Evolutionary conservation across 2,329 filamentous ascomycete species (phyloP), one percentile per base, ranked within the genome.

Genomic region (Colletotrichum nymphaeae): DNA sequence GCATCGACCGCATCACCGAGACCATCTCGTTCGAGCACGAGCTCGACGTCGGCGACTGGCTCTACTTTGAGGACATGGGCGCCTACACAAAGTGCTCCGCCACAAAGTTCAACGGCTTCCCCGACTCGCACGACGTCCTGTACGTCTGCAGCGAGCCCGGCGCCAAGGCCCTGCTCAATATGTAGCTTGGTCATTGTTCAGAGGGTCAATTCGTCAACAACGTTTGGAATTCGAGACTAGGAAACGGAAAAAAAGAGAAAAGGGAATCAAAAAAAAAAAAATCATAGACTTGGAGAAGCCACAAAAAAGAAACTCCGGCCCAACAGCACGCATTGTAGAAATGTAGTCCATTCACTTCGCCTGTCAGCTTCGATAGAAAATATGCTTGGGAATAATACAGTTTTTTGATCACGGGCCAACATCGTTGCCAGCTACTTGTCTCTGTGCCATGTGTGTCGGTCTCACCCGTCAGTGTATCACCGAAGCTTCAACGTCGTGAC

Each of bases 11-110:
- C 82, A 97, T 99, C 84, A 91, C 93, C 63, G 91, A 94, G 82
- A 94, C 92, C 80, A 94, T 94, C 82, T 90, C 88, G 75, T 94
- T 98, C 79, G 86, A 91, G 42, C 91, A 93, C 66, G 89, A 93
- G 60, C 86, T 99, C 56, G 93, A 98, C 80, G 94, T 98, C 8
- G 97, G 97, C 65, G 97, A 99, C 83, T 99, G 97, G 97, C 88
- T 99, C 67, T 99, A 97, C 86, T 99, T 99, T 84, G 95, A 98
- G 86, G 92, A 98, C 75, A 99, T 99, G 97, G 97, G 97, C 68
- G 96, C 97, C 28, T 99, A 99, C 84, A 98, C 97, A 78, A 97
- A 95, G 88, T 98, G 96, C 88, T 98, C 95, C 73, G 96, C 97
- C 75, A 99, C 97, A 70, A 92, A 93, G 80, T 99, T 99, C 92